Conservation (phyloP, 176 grass and related monocot genomes). For the Stipa capillata region DNA sequence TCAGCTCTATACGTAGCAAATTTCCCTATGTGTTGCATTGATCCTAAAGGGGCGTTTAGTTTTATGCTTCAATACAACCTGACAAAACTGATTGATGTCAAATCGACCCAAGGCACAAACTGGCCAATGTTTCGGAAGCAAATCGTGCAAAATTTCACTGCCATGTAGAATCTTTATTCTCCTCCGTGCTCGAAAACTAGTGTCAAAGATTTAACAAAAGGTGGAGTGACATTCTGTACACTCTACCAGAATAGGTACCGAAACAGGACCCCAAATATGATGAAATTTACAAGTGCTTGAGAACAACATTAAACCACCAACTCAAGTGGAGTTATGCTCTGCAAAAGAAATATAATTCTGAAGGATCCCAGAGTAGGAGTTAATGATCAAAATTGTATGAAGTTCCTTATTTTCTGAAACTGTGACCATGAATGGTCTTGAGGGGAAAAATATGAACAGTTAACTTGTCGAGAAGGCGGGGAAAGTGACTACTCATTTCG, state of each 20-base stretch:
- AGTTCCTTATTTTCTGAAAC: constrained; percentile 34
- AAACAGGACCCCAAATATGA: constrained; percentile 3
- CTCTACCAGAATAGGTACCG: neutral
- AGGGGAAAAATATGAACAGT: constrained; percentile 11
- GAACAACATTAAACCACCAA: constrained; percentile 4
- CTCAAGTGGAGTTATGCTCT: neutral
- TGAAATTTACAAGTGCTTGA: constrained; percentile 23
- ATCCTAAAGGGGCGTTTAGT: no score
- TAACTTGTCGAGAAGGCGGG: constrained; percentile 21
- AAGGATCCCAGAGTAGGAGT: neutral
- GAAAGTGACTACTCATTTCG: constrained; percentile 27
- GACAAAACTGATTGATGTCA: no score
- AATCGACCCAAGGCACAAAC: neutral
- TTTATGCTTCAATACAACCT: neutral
- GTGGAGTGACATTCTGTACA: neutral
- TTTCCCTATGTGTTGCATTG: no score
- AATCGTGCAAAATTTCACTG: neutral
- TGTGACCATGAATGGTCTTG: constrained; percentile 11
- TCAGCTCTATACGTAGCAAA: no score
- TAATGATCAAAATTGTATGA: constrained; percentile 34
- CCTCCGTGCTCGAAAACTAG: neutral
- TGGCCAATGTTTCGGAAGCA: neutral
- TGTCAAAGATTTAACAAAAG: constrained; percentile 1
- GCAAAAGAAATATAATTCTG: neutral
- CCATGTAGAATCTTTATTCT: constrained; percentile 19